Evolutionary conservation across 441 rosid species (phyloP).

Genomic region (Jatropha multifida): DNA sequence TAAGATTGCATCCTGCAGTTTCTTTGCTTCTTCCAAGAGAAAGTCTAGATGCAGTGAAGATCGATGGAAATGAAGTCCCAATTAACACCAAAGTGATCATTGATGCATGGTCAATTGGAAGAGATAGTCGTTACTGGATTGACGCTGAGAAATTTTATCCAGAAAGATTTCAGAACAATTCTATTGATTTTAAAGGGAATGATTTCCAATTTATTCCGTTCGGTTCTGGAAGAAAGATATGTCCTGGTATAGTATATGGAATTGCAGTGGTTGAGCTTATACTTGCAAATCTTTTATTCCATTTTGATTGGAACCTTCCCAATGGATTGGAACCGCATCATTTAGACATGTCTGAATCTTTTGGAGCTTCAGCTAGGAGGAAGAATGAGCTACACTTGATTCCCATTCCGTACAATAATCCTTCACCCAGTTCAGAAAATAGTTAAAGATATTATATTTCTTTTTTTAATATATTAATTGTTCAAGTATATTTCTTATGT

Average conservation of each 20-base stretch:
- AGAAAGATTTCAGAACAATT: not conserved
- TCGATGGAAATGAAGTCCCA: not conserved
- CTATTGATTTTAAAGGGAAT: not conserved
- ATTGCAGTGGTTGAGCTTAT: too few species aligned
- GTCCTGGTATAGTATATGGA: too few species aligned
- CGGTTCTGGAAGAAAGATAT: too few species aligned
- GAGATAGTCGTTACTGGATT: not conserved
- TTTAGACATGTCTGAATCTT: conserved; percentile 17
- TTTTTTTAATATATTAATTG: too few species aligned
- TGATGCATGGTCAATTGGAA: too few species aligned
- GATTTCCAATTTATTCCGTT: too few species aligned
- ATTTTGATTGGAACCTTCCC: conserved; percentile 19
- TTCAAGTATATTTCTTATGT: too few species aligned
- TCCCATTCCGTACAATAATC: not conserved
- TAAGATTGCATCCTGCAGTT: not conserved
- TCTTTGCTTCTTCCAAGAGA: conserved; percentile 6
- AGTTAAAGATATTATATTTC: too few species aligned
- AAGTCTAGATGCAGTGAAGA: not conserved
- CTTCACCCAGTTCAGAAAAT: too few species aligned
- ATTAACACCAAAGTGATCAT: not conserved
- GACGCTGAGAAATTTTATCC: conserved; percentile 5
- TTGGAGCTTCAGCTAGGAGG: not conserved
- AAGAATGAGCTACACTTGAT: not conserved
- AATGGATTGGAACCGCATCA: not conserved
- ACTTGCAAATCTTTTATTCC: conserved; percentile 9